Percentiles rank a stretch among this genome's conserved stretches.
Evolutionary conservation across 78 protist genomes (phyloP).

Genomic region (Dictyostelium intermedium): DNA sequence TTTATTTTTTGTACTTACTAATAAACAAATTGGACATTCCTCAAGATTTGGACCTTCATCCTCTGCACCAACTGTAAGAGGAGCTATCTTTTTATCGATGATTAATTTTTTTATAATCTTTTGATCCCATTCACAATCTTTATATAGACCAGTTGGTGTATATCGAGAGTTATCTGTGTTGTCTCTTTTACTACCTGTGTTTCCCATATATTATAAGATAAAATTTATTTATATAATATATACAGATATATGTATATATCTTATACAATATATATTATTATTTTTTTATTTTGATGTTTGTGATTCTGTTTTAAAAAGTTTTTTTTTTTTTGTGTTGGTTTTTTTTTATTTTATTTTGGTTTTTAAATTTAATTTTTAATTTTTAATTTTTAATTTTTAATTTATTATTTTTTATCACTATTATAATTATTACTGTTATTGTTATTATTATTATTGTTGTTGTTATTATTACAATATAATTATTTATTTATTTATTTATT

Average conservation of each 20-base stretch:
- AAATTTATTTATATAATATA: not conserved
- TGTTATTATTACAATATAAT: no score
- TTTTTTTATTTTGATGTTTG: not conserved
- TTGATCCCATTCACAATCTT: constrained; percentile 77
- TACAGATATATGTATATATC: not conserved
- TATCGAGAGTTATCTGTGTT: not conserved
- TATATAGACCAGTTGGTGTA: constrained; percentile 39
- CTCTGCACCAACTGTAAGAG: constrained; percentile 18
- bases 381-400: no score
- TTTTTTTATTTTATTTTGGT: not conserved
- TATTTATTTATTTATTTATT: no score
- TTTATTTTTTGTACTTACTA: not conserved
- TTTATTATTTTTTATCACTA: not conserved
- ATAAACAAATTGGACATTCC: constrained; percentile 74
- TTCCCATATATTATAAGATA: constrained; percentile 7
- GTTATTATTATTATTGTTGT: no score
- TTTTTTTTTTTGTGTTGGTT: not conserved
- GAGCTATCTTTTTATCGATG: constrained; percentile 47
- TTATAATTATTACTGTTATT: no score
- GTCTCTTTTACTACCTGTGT: constrained; percentile 18
- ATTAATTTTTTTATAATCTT: constrained; percentile 39
- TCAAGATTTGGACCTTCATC: constrained; percentile 45
- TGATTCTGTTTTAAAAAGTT: not conserved
- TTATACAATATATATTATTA: not conserved
- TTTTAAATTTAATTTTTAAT: no score